phyloP scores from a whole-genome alignment of 2,329 filamentous ascomycete species.

The Pyrenochaeta sp. region DNA sequence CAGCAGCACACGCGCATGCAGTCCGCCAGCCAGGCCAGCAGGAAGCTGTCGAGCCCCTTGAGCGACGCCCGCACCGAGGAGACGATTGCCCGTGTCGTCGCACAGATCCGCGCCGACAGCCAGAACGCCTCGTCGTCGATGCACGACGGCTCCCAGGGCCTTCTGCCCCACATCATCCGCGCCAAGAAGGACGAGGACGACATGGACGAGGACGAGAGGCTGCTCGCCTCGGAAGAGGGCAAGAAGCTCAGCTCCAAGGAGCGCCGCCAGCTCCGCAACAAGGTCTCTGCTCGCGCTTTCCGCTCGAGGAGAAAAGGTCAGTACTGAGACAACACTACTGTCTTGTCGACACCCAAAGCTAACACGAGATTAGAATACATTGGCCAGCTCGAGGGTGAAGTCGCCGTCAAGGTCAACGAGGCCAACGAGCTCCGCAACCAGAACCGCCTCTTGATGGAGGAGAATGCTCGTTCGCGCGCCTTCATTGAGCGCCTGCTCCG shows the following conservation, averaged over 20 bases:
- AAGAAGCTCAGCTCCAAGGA: slow-evolving; percentile 99
- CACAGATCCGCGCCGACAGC: slow-evolving; percentile 86
- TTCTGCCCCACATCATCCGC: slow-evolving; percentile 73
- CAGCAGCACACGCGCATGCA: slow-evolving; percentile 42
- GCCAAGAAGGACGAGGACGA: slow-evolving; percentile 95
- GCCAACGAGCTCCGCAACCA: slow-evolving; percentile 80
- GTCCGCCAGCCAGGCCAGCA: slow-evolving; percentile 31
- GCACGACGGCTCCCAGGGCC: slow-evolving; percentile 58
- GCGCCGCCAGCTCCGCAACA: slow-evolving; percentile 95
- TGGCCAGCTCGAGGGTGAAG: slow-evolving; percentile 87
- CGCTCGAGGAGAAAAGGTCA: slow-evolving; percentile 97
- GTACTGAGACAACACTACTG: slow-evolving; percentile 31
- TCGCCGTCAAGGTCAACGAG: slow-evolving; percentile 84
- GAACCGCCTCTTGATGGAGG: slow-evolving; percentile 82
- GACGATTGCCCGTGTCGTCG: slow-evolving; percentile 90
- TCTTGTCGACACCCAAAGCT: slow-evolving; percentile 51
- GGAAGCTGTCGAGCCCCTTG: slow-evolving; percentile 50
- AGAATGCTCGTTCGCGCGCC: slow-evolving; percentile 85
- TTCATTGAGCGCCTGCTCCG: slow-evolving; percentile 78
- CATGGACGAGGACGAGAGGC: slow-evolving; percentile 96
- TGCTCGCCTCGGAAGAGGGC: slow-evolving; percentile 94
- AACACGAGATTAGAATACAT: slow-evolving; percentile 85
- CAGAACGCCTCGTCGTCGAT: slow-evolving; percentile 57
- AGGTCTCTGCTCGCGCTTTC: slow-evolving; percentile 97
- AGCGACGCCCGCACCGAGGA: slow-evolving; percentile 71